A percentile compares a stretch with the other conserved stretches of the same genome.
These are phyloP conservation scores for Blastocystis sp. DNA, from an alignment of 352 stramenopile genomes.

Conservation along the genomic window DNA sequence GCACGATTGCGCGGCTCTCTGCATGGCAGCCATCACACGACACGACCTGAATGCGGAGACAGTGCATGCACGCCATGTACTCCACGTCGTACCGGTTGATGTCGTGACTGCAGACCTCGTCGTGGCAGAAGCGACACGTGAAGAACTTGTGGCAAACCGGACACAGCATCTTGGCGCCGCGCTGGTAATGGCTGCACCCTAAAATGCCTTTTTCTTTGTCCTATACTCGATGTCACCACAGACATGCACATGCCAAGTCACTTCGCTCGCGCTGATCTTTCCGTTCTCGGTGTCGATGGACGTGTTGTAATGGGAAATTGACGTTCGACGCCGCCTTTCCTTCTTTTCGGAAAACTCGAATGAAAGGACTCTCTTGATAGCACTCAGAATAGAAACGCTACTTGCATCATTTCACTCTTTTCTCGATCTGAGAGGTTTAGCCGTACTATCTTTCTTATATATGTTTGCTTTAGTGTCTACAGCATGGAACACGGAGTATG, in stretches of 20 bases:
- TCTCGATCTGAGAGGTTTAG: not conserved
- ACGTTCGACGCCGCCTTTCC: not conserved
- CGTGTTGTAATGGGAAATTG: not conserved
- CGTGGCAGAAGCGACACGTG: slow-evolving; percentile 60
- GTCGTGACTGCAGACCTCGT: slow-evolving; percentile 1
- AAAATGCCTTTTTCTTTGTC: slow-evolving; percentile 1
- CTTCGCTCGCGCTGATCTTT: not conserved
- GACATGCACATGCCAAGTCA: slow-evolving; percentile 11
- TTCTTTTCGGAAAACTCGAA: not conserved
- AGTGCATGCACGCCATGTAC: slow-evolving; percentile 61
- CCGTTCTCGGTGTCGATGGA: slow-evolving; percentile 24
- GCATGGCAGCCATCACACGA: not conserved
- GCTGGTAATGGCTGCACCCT: slow-evolving; percentile 40
- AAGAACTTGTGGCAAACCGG: slow-evolving; percentile 54
- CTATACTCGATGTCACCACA: not conserved
- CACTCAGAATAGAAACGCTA: not conserved
- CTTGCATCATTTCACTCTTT: slow-evolving; percentile 37
- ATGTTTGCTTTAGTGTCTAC: not conserved
- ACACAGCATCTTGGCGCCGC: slow-evolving; percentile 57
- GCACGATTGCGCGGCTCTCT: slow-evolving; percentile 6
- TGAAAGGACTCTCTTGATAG: not conserved
- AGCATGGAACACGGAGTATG: not conserved
- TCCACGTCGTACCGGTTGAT: slow-evolving; percentile 43
- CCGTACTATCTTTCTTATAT: not conserved
- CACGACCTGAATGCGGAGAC: slow-evolving; percentile 43